Evolutionary conservation across 768 basidiomycete species (phyloP).

Genomic region (Suillus cothurnatus): DNA sequence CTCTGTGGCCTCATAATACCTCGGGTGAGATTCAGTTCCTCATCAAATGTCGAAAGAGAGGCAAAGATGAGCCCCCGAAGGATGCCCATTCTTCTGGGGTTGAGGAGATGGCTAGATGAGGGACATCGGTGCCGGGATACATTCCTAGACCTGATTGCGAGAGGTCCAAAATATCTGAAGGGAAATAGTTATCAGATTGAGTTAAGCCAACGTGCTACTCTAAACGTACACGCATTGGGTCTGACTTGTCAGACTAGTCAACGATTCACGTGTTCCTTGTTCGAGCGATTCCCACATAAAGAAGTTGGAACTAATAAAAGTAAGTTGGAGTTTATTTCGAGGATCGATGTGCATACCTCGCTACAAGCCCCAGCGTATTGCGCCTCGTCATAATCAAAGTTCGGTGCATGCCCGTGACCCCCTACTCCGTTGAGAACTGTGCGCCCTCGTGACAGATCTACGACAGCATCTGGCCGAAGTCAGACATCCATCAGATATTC

Average conservation of each 20-base stretch:
- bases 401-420: constrained; percentile 38
- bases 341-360: constrained; percentile 43
- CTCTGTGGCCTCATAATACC: constrained; percentile 51
- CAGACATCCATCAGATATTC: background rate
- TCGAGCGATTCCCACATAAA: constrained; percentile 73
- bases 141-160: constrained; percentile 47
- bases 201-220: background rate
- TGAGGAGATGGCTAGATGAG: constrained; percentile 55
- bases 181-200: background rate
- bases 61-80: constrained; percentile 41
- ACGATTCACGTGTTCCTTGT: constrained; percentile 74
- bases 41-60: constrained; percentile 54
- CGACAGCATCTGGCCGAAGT: constrained; percentile 51
- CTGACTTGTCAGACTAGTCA: constrained; percentile 56
- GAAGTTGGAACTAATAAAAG: constrained; percentile 52
- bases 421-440: constrained; percentile 49
- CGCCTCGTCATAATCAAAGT: constrained; percentile 44
- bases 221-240: constrained; percentile 55
- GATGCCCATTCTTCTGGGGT: no score
- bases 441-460: constrained; percentile 58
- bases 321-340: background rate
- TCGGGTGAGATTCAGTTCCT: constrained; percentile 47
- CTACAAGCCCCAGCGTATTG: constrained; percentile 58
- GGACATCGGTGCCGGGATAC: constrained; percentile 51
- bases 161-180: constrained; percentile 54